Evolutionary conservation across 2,329 filamentous ascomycete genomes (phyloP).

Genomic region (Penicillium brevicompactum): DNA sequence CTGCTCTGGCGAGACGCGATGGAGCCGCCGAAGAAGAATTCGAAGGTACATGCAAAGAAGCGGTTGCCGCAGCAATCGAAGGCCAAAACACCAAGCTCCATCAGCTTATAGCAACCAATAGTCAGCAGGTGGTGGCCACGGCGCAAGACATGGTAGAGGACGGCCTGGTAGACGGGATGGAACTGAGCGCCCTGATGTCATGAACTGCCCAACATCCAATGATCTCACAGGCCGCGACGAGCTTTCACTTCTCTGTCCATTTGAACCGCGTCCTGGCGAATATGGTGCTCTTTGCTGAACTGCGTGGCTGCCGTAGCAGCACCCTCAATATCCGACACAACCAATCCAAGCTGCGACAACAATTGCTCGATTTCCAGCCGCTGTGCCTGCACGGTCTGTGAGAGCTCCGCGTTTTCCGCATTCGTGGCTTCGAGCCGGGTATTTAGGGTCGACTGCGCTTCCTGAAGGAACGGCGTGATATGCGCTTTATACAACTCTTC

Average conservation of each 20-base stretch:
- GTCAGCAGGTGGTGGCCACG: conserved; percentile 45
- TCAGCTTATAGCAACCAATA: conserved; percentile 34
- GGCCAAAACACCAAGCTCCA: conserved; percentile 44
- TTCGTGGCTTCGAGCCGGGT: conserved; percentile 54
- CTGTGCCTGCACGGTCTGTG: conserved; percentile 55
- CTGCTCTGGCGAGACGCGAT: conserved; percentile 41
- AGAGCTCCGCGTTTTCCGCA: conserved; percentile 55
- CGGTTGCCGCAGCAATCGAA: conserved; percentile 50
- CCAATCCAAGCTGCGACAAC: conserved; percentile 56
- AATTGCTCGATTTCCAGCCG: conserved; percentile 60
- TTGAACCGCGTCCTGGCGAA: conserved; percentile 45
- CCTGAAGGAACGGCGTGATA: conserved; percentile 57
- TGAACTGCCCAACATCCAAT: conserved; percentile 18
- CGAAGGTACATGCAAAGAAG: conserved; percentile 52
- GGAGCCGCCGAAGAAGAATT: conserved; percentile 46
- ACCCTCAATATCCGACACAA: conserved; percentile 60
- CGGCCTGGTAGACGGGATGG: conserved; percentile 45
- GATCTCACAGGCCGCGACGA: conserved; percentile 28
- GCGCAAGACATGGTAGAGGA: conserved; percentile 58
- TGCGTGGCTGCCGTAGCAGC: conserved; percentile 46
- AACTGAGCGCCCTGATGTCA: conserved; percentile 36
- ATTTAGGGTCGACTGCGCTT: conserved; percentile 53
- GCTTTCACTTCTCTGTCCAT: conserved; percentile 47
- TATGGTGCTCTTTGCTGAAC: conserved; percentile 38
- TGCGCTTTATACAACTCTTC: conserved; percentile 61